phyloP scores from a whole-genome alignment of 2,329 filamentous ascomycete species.

The Penicillium sp. region DNA sequence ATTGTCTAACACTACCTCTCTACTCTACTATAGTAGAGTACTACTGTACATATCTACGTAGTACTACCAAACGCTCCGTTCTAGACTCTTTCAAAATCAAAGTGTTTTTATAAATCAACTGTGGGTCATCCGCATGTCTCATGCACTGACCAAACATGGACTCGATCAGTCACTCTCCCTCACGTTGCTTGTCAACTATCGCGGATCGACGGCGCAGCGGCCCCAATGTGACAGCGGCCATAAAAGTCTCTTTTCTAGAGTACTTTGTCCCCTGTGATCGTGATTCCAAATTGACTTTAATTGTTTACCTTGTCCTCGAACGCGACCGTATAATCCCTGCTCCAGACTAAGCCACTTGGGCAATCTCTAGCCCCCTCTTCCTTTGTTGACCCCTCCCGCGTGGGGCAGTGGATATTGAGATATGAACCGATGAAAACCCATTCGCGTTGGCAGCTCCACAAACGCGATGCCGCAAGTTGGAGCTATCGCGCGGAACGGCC shows the following conservation, averaged over 20 bases:
- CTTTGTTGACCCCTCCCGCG: slow-evolving; percentile 18
- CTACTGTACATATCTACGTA: no score
- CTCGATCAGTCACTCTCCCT: slow-evolving; percentile 19
- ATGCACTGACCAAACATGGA: slow-evolving; percentile 21
- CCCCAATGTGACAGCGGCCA: slow-evolving; percentile 22
- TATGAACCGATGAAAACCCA: slow-evolving; percentile 7
- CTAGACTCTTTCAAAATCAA: slow-evolving; percentile 12
- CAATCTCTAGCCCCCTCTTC: not conserved
- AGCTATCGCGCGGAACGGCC: slow-evolving; percentile 15
- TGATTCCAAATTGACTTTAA: not conserved
- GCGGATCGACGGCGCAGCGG: slow-evolving; percentile 29
- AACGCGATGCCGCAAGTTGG: slow-evolving; percentile 9
- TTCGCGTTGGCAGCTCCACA: slow-evolving; percentile 21
- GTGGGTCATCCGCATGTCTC: slow-evolving; percentile 18
- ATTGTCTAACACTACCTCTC: no score
- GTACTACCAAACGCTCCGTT: slow-evolving; percentile 16
- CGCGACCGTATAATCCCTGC: not conserved
- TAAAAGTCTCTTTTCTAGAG: slow-evolving; percentile 7
- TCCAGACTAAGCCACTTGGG: not conserved
- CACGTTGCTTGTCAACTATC: slow-evolving; percentile 18
- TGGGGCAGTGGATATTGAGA: slow-evolving; percentile 17
- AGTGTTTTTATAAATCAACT: slow-evolving; percentile 15
- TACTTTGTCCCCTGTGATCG: not conserved
- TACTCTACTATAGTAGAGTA: no score
- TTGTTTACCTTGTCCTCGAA: not conserved